These are phyloP conservation scores for Bombardia bombarda DNA, from an alignment of 495 filamentous ascomycete species.

Conservation along the genomic window DNA sequence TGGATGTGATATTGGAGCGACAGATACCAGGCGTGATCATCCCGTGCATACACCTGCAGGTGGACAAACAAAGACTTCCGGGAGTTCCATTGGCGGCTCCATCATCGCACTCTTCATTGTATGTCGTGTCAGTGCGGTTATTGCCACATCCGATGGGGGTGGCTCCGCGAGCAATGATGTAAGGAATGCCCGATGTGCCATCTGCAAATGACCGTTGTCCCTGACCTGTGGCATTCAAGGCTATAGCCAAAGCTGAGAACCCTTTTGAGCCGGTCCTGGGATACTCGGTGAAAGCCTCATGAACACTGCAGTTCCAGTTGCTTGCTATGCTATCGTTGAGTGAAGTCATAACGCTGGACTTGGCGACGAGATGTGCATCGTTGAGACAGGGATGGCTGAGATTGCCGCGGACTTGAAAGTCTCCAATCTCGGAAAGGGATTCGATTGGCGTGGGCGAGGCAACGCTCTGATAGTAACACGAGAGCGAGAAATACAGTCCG, in stretches of 20 bases:
- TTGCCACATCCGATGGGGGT: slow-evolving; percentile 41
- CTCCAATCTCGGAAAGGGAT: slow-evolving; percentile 37
- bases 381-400: slow-evolving; percentile 33
- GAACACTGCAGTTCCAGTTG: slow-evolving; percentile 41
- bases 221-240: slow-evolving; percentile 28
- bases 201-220: slow-evolving; percentile 36
- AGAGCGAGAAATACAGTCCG: slow-evolving; percentile 25
- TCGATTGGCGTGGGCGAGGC: slow-evolving; percentile 22
- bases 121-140: slow-evolving; percentile 28
- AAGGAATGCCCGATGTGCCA: slow-evolving; percentile 34
- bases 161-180: slow-evolving; percentile 43
- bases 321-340: slow-evolving; percentile 35
- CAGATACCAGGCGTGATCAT: slow-evolving; percentile 19
- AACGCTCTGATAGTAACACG: slow-evolving; percentile 22
- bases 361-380: slow-evolving; percentile 39
- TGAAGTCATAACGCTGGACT: slow-evolving; percentile 26
- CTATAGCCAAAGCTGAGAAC: slow-evolving; percentile 41
- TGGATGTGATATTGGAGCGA: slow-evolving; percentile 12
- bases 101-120: slow-evolving; percentile 41
- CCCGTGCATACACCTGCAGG: slow-evolving; percentile 31
- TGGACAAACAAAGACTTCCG: slow-evolving; percentile 33
- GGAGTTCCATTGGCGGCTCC: slow-evolving; percentile 25
- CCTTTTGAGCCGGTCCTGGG: slow-evolving; percentile 30
- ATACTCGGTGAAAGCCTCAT: slow-evolving; percentile 39
- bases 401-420: slow-evolving; percentile 33